A percentile compares a stretch with the other conserved stretches of the same genome.
Evolutionary conservation across 2,329 filamentous ascomycete species (phyloP).

Genomic region (Stagonosporopsis chrysanthemi): DNA sequence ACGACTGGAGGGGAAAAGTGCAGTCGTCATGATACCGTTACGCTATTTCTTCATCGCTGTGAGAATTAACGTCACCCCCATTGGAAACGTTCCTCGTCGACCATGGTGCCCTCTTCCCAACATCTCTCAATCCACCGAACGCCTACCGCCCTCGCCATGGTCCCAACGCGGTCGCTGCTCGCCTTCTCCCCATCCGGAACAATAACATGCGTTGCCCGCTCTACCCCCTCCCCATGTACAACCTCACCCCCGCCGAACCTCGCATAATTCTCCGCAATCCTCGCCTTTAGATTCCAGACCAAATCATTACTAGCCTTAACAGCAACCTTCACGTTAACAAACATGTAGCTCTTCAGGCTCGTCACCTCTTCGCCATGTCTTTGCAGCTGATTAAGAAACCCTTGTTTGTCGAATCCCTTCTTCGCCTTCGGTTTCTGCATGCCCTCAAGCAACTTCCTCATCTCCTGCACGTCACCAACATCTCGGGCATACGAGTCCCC

Average conservation of each 20-base stretch:
- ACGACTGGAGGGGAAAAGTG: background rate
- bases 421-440: constrained; percentile 46
- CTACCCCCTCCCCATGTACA: constrained; percentile 59
- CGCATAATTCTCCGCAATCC: constrained; percentile 64
- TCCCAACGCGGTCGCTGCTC: constrained; percentile 47
- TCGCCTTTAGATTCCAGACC: constrained; percentile 40
- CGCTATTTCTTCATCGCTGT: background rate
- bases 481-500: constrained; percentile 86
- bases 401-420: constrained; percentile 24
- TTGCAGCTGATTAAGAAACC: constrained; percentile 39
- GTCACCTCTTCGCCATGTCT: constrained; percentile 35
- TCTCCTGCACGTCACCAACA: constrained; percentile 65
- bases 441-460: constrained; percentile 55
- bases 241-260: constrained; percentile 73
- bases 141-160: constrained; percentile 73
- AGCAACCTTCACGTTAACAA: constrained; percentile 34
- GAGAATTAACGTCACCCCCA: constrained; percentile 34
- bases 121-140: constrained; percentile 78
- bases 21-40: background rate
- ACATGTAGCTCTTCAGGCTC: constrained; percentile 43
- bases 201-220: constrained; percentile 75
- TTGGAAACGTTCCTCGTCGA: constrained; percentile 69
- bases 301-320: constrained; percentile 24
- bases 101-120: constrained; percentile 77
- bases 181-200: constrained; percentile 58